A percentile compares a stretch with the other conserved stretches of the same genome.
These are phyloP conservation scores for Mycena rosella DNA, from an alignment of 768 basidiomycete species.

Conservation along the genomic window DNA sequence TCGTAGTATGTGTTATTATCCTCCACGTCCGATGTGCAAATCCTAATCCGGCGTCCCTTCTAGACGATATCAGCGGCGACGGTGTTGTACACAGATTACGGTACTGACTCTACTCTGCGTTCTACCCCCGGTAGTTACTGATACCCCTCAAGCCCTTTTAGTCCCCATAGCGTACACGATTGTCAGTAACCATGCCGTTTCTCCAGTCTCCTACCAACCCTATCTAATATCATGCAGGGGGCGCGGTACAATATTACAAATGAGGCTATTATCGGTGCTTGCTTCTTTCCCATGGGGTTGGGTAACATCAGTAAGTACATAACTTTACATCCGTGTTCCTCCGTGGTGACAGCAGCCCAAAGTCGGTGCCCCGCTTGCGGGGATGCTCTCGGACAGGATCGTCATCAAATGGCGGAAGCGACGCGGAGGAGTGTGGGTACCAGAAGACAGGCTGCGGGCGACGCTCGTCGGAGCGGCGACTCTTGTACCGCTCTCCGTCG, in stretches of 20 bases:
- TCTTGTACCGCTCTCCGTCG: constrained; percentile 59
- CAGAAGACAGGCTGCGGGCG: constrained; percentile 65
- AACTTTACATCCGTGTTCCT: constrained; percentile 44
- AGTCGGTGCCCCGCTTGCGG: constrained; percentile 65
- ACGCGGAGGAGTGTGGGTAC: constrained; percentile 60
- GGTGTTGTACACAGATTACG: constrained; percentile 53
- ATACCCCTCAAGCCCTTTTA: constrained; percentile 43
- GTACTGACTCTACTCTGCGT: constrained; percentile 36
- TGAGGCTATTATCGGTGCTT: constrained; percentile 56
- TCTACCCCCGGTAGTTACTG: neutral
- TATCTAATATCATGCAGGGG: constrained; percentile 50
- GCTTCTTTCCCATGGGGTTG: constrained; percentile 56
- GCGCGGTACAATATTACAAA: constrained; percentile 56
- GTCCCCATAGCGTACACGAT: constrained; percentile 66
- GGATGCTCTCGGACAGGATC: constrained; percentile 57
- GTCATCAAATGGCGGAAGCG: constrained; percentile 54
- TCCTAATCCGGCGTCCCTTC: neutral
- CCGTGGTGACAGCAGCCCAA: constrained; percentile 45
- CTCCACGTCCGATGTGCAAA: neutral
- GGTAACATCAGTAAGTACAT: constrained; percentile 54
- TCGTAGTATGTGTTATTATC: constrained; percentile 47
- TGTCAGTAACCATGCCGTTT: constrained; percentile 45
- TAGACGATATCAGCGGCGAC: constrained; percentile 54
- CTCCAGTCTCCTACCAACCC: neutral
- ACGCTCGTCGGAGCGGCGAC: constrained; percentile 52